A percentile compares a stretch with the other conserved stretches of the same genome.
Evolutionary conservation across 2,329 filamentous ascomycete species (phyloP).

Genomic region (Onygena corvina): DNA sequence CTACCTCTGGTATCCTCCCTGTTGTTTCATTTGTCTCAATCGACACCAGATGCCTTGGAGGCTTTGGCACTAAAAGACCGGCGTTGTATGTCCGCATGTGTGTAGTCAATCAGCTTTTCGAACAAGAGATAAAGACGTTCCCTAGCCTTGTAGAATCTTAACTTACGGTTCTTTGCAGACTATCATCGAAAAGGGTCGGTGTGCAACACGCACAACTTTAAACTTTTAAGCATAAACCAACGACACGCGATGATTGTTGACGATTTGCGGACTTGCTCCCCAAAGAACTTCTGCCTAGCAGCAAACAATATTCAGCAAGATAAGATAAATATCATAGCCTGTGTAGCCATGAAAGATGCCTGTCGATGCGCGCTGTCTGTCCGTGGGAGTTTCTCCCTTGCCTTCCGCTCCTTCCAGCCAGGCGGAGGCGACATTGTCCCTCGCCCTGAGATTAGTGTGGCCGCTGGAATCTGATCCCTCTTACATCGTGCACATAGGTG

Average conservation of each 20-base stretch:
- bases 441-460: neutral
- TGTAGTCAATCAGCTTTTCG: neutral
- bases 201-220: neutral
- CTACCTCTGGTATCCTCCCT: too few relatives aligned
- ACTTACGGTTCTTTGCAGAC: too few relatives aligned
- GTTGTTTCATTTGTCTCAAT: neutral
- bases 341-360: too few relatives aligned
- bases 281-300: too few relatives aligned
- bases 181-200: neutral
- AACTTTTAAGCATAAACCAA: conserved; percentile 5
- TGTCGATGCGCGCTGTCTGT: too few relatives aligned
- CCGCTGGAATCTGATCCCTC: neutral
- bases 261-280: too few relatives aligned
- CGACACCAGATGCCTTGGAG: neutral
- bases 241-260: neutral
- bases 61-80: neutral
- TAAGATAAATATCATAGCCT: too few relatives aligned
- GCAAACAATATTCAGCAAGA: too few relatives aligned
- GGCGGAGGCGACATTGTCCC: neutral
- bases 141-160: too few relatives aligned
- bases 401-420: neutral
- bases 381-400: neutral
- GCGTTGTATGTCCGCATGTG: conserved; percentile 2
- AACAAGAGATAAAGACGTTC: neutral
- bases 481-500: neutral